Conservation (phyloP, 345 rosid genomes). For the Linum lewisii region DNA sequence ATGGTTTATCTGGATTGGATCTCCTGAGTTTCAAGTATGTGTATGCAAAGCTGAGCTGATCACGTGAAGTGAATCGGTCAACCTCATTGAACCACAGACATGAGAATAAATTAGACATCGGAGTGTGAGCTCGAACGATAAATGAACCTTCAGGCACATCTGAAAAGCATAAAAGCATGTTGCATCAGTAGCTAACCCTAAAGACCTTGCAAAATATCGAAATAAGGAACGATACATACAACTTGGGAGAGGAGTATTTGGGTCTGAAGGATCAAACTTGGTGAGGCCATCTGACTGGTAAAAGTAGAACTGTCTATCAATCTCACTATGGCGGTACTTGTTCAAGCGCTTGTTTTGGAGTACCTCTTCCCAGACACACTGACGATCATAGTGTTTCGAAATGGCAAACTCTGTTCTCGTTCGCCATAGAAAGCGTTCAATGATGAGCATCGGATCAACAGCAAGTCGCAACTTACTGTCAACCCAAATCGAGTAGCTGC, state of each 20-base stretch:
- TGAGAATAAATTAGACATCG: conserved; percentile 90
- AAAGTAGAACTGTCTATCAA: conserved; percentile 64
- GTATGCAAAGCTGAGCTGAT: conserved; percentile 92
- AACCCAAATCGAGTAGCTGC: conserved; percentile 90
- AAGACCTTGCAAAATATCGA: conserved; percentile 5
- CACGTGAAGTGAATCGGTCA: conserved; percentile 81
- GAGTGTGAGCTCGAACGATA: conserved; percentile 77
- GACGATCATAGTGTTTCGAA: conserved; percentile 92
- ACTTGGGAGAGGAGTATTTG: conserved; percentile 64
- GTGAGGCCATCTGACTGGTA: conserved; percentile 76
- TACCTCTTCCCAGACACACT: conserved; percentile 95
- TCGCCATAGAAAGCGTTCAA: conserved; percentile 85
- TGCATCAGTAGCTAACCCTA: conserved; percentile 13
- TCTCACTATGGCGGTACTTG: conserved; percentile 65
- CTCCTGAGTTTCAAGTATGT: conserved; percentile 75
- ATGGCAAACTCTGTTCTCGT: conserved; percentile 76
- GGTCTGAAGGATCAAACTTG: conserved; percentile 53
- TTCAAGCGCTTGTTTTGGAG: conserved; percentile 66
- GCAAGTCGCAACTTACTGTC: conserved; percentile 89
- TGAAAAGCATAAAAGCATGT: conserved; percentile 25
- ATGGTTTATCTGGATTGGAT: conserved; percentile 57
- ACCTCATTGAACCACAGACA: conserved; percentile 97
- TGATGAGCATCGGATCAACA: conserved; percentile 65
- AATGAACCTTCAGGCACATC: conserved; percentile 99
- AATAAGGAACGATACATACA: conserved; percentile 35